Percentiles rank a stretch among this genome's conserved stretches.
Evolutionary conservation across 352 stramenopile species (phyloP).

Genomic region (Hyaloperonospora brassicae): DNA sequence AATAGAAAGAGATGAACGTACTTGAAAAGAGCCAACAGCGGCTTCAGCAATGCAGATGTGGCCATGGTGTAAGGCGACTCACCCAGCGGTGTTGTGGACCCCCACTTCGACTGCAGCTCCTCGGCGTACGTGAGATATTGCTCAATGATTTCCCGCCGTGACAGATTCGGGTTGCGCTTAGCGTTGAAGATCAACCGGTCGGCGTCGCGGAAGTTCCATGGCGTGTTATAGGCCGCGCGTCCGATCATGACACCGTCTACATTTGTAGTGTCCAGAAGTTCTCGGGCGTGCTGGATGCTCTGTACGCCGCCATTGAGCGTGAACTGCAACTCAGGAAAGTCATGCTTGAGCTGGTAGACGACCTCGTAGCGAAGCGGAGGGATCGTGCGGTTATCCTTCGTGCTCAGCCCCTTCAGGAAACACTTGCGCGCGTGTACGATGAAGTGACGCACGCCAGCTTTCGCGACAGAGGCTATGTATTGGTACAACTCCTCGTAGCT

Average conservation of each 20-base stretch:
- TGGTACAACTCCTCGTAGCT: conserved; percentile 87
- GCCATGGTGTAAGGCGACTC: conserved; percentile 64
- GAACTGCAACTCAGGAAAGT: conserved; percentile 95
- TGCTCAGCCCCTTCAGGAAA: conserved; percentile 91
- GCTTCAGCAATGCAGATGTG: conserved; percentile 73
- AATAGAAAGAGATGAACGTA: conserved; percentile 23
- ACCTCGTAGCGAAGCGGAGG: conserved; percentile 94
- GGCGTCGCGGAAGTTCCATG: conserved; percentile 83
- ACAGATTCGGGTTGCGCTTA: conserved; percentile 67
- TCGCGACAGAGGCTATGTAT: conserved; percentile 90
- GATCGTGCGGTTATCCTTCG: conserved; percentile 96
- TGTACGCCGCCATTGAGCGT: conserved; percentile 96
- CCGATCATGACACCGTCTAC: conserved; percentile 89
- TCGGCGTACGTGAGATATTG: conserved; percentile 85
- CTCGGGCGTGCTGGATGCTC: conserved; percentile 86
- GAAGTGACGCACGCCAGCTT: conserved; percentile 91
- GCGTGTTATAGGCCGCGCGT: conserved; percentile 81
- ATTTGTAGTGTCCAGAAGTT: conserved; percentile 72
- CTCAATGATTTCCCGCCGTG: conserved; percentile 75
- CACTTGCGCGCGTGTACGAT: conserved; percentile 98
- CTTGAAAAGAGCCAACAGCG: conserved; percentile 70
- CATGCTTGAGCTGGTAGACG: conserved; percentile 89
- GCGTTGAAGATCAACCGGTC: conserved; percentile 78
- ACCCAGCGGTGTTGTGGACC: conserved; percentile 33
- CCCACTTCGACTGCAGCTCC: conserved; percentile 66